A percentile compares a stretch with the other conserved stretches of the same genome.
Conservation (phyloP, 2,329 filamentous ascomycete species). For the Leptographium galeiforme region DNA sequence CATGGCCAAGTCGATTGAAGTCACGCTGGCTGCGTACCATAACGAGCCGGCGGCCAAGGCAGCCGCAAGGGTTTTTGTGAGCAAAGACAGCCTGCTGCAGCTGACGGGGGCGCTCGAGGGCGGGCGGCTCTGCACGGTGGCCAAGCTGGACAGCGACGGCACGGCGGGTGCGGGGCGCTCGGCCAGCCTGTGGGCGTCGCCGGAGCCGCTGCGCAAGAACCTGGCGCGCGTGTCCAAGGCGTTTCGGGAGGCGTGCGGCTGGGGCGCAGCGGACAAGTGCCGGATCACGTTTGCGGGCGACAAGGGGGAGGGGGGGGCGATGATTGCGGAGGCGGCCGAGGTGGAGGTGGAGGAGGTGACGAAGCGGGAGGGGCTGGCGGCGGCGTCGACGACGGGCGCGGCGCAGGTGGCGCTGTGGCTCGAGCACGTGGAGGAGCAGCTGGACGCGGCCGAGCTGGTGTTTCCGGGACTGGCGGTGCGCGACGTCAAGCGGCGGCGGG, state of each 20-base stretch:
- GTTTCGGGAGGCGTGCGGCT: slow-evolving; percentile 57
- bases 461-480: slow-evolving; percentile 60
- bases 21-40: neutral
- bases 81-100: slow-evolving; percentile 11
- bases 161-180: slow-evolving; percentile 2
- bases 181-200: slow-evolving; percentile 7
- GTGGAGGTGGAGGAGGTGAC: slow-evolving; percentile 50
- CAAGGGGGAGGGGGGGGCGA: slow-evolving; percentile 17
- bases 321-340: slow-evolving; percentile 39
- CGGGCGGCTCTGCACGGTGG: slow-evolving; percentile 10
- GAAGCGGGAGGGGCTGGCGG: slow-evolving; percentile 15
- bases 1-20: slow-evolving; percentile 6
- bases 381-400: slow-evolving; percentile 10
- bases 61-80: slow-evolving; percentile 8
- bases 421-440: slow-evolving; percentile 17
- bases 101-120: slow-evolving; percentile 11
- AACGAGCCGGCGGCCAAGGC: slow-evolving; percentile 8
- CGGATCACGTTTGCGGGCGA: slow-evolving; percentile 38
- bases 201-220: slow-evolving; percentile 13
- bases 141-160: slow-evolving; percentile 1
- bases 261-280: slow-evolving; percentile 57
- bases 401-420: slow-evolving; percentile 24
- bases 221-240: slow-evolving; percentile 51
- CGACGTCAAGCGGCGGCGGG: slow-evolving; percentile 39
- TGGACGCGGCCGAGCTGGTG: slow-evolving; percentile 45